phyloP scores from a whole-genome alignment of 495 filamentous ascomycete genomes.

The Durotheca rogersii region DNA sequence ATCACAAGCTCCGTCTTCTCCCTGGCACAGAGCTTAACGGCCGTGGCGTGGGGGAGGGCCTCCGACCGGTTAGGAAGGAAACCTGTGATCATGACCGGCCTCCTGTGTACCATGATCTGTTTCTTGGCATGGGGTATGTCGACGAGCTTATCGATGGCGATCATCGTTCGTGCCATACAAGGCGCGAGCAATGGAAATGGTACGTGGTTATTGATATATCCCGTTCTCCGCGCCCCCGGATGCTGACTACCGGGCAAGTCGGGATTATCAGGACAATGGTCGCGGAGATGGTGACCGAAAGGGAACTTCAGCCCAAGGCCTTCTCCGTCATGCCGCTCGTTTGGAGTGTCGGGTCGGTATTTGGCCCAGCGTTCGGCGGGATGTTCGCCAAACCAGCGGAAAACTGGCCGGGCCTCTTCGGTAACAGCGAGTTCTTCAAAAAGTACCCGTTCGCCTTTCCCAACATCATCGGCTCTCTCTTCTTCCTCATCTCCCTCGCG shows the following conservation, averaged over 20 bases:
- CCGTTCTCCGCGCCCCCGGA: too few relatives aligned
- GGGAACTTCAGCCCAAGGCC: constrained; percentile 75
- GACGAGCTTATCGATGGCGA: constrained; percentile 67
- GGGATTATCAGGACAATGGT: constrained; percentile 71
- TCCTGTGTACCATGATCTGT: constrained; percentile 70
- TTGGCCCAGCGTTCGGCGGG: constrained; percentile 86
- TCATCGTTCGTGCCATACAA: constrained; percentile 64
- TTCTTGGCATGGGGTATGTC: constrained; percentile 79
- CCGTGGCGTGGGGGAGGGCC: constrained; percentile 74
- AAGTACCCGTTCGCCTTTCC: constrained; percentile 79
- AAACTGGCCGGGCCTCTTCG: constrained; percentile 66
- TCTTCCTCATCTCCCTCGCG: constrained; percentile 72
- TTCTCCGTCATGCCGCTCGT: constrained; percentile 84
- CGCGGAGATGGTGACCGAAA: constrained; percentile 76
- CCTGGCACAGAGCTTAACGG: constrained; percentile 68
- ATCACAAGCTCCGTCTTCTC: constrained; percentile 73
- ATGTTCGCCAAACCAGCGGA: constrained; percentile 77
- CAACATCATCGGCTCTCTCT: constrained; percentile 68
- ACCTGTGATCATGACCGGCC: constrained; percentile 67
- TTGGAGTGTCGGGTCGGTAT: constrained; percentile 80
- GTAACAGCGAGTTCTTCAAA: constrained; percentile 63
- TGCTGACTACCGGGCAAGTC: constrained; percentile 39
- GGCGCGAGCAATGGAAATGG: constrained; percentile 68
- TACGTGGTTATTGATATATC: constrained; percentile 29
- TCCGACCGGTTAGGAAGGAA: constrained; percentile 76